Base-by-base conservation (phyloP, 176 grass and related monocot genomes). In the Carex kokanica region DNA sequence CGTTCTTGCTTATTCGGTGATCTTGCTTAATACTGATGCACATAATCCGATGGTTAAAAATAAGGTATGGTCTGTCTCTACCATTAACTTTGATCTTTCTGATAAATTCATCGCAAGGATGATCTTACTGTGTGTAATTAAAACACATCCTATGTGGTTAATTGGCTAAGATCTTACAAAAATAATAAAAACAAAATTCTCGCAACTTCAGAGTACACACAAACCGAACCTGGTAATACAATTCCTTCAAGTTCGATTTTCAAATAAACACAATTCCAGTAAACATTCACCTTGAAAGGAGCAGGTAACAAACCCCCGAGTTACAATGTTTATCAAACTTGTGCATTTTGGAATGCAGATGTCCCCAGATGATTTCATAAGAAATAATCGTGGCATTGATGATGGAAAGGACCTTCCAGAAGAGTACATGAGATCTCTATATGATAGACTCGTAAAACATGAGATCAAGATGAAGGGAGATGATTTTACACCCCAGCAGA, bases 391-490 rank as follows among this genome's bases (percentile, higher is more conserved):
- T 43, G 91, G 93, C 75, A 99, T 99, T 43, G 93, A 99, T 75
- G 93, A 95, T 83, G 97, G 97, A 78, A 99, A 96, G 88, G 97
- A 99, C 78, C 86, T 99, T 41, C 86, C 97, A 31, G 91, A 99
- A 85, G 97, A 99, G 83, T 95, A 93, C 91, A 90, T 99, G 93
- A 95, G 93, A 83, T 99, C 96, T 41, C 92, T 99, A 78, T 99
- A 93, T 85, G 89, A 80, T 87, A 99, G 96, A 85, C 95, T 99
- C 80, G 84, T 90, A 61, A 95, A 90, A 85, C 92, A 95, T 58
- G 96, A 99, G 88, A 99, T 99, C 77, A 99, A 95, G 86, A 95
- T 99, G 96, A 99, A 99, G 86, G 96, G 94, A 87, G 96, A 95
- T 52, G 86, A 91, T 72, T 92, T 95, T 75, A 93, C 94, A 78